Conservation (phyloP, 1,284 basidiomycete species). For the Fomitopsis schrenkii region DNA sequence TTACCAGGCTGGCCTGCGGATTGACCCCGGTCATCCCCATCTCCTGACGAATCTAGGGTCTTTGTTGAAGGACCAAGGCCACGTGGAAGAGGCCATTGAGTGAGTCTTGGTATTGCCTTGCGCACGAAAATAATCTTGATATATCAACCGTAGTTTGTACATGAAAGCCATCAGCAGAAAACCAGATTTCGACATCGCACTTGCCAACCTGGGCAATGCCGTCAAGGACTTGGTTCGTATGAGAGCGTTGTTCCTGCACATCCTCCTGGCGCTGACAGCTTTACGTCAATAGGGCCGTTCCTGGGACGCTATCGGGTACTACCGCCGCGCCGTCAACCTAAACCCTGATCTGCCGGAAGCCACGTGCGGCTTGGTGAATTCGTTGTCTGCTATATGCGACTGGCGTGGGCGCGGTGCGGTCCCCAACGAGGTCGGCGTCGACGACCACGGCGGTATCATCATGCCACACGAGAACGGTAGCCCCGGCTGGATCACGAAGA, state of each 20-base stretch:
- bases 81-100: conserved; percentile 47
- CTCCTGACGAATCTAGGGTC: conserved; percentile 60
- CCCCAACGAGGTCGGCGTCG: conserved; percentile 15
- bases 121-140: neutral
- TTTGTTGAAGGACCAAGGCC: conserved; percentile 55
- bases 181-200: conserved; percentile 56
- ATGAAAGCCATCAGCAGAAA: conserved; percentile 47
- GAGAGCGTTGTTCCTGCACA: neutral
- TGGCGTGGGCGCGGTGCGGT: conserved; percentile 46
- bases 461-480: conserved; percentile 17
- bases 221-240: conserved; percentile 44
- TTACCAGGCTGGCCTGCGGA: conserved; percentile 49
- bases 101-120: conserved; percentile 19
- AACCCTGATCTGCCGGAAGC: conserved; percentile 57
- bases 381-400: conserved; percentile 50
- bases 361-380: conserved; percentile 50
- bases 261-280: neutral
- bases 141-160: conserved; percentile 33
- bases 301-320: conserved; percentile 52
- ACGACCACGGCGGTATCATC: conserved; percentile 18
- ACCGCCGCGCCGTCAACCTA: conserved; percentile 46
- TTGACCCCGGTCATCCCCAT: conserved; percentile 56
- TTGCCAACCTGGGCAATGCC: conserved; percentile 61
- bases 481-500: conserved; percentile 42
- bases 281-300: conserved; percentile 35